Conservation (phyloP, 371 early-diverging fungal genomes). For the Syncephalis plumigaleata region DNA sequence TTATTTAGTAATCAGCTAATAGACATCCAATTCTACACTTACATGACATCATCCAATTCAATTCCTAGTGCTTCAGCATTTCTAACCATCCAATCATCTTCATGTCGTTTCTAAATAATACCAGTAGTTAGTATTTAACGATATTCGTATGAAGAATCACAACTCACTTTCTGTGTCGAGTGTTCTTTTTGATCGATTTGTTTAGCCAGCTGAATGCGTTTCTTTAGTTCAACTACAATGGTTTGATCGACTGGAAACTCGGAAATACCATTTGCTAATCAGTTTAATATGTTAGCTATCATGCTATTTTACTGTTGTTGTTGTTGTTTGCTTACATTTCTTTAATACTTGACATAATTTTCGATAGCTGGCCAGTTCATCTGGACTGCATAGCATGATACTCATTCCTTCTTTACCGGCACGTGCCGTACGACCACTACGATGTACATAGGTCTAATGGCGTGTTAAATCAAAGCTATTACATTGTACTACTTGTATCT, state of each 20-base stretch:
- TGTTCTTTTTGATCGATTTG: slow-evolving; percentile 69
- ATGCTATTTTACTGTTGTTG: slow-evolving; percentile 9
- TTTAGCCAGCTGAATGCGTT: slow-evolving; percentile 52
- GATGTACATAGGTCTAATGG: slow-evolving; percentile 49
- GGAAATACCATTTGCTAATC: slow-evolving; percentile 29
- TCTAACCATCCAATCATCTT: slow-evolving; percentile 64
- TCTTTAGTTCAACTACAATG: slow-evolving; percentile 39
- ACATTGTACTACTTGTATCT: not conserved
- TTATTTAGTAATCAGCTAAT: too few species aligned
- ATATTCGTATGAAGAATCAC: not conserved
- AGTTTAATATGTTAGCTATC: slow-evolving; percentile 1
- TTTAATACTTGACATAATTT: slow-evolving; percentile 56
- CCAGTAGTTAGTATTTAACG: not conserved
- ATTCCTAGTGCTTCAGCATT: slow-evolving; percentile 76
- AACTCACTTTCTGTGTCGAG: slow-evolving; percentile 37
- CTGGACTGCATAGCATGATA: slow-evolving; percentile 62
- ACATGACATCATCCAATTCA: slow-evolving; percentile 48
- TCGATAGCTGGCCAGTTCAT: slow-evolving; percentile 59
- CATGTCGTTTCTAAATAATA: not conserved
- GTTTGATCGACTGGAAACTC: slow-evolving; percentile 51
- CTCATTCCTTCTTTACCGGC: slow-evolving; percentile 70
- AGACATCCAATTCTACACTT: slow-evolving; percentile 5
- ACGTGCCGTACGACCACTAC: slow-evolving; percentile 82
- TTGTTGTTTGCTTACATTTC: slow-evolving; percentile 15
- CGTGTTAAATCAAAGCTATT: not conserved